phyloP scores from a whole-genome alignment of 352 stramenopile species.

The Phytophthora vignae region DNA sequence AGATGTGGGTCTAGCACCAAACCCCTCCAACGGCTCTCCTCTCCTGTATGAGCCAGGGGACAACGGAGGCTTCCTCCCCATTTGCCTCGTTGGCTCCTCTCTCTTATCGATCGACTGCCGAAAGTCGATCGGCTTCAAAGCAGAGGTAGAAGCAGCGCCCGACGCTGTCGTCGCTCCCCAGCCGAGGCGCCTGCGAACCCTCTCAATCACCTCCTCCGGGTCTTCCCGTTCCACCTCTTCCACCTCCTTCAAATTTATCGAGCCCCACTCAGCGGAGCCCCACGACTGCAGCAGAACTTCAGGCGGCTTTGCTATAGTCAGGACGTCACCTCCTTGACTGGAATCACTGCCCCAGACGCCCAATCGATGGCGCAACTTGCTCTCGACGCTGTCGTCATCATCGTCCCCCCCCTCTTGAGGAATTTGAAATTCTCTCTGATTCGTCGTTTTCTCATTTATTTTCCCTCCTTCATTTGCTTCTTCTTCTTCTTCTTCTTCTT shows the following conservation, averaged over 20 bases:
- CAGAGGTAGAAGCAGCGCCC: background rate
- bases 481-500: constrained; percentile 22
- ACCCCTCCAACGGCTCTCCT: background rate
- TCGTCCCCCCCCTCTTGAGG: constrained; percentile 4
- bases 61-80: constrained; percentile 20
- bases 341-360: constrained; percentile 6
- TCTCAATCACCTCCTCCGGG: constrained; percentile 65
- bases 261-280: constrained; percentile 18
- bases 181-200: constrained; percentile 63
- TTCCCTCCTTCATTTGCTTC: constrained; percentile 21
- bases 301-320: background rate
- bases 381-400: constrained; percentile 28
- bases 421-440: background rate
- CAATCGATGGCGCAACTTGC: constrained; percentile 31
- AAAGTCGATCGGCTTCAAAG: constrained; percentile 14
- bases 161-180: constrained; percentile 24
- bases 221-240: constrained; percentile 39
- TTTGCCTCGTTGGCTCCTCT: background rate
- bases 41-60: constrained; percentile 13
- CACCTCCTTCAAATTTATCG: constrained; percentile 18
- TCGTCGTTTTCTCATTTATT: background rate
- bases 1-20: constrained; percentile 1
- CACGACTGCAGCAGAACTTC: constrained; percentile 15
- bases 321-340: background rate
- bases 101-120: constrained; percentile 13